phyloP scores from a whole-genome alignment of 2,329 filamentous ascomycete genomes.

The Botrytis fabae region DNA sequence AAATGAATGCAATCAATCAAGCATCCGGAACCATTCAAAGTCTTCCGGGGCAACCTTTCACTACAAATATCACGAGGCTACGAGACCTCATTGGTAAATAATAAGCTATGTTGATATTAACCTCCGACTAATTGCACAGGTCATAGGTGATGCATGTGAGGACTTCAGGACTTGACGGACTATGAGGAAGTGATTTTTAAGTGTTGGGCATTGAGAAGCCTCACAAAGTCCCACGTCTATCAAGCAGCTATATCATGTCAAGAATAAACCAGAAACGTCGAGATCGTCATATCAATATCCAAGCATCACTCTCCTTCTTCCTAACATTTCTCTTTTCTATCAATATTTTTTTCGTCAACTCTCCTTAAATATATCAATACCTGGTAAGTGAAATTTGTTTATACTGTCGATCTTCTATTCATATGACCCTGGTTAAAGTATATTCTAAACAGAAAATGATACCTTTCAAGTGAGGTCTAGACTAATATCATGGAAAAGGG shows the following conservation, averaged over 20 bases:
- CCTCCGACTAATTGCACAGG: neutral
- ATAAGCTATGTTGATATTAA: neutral
- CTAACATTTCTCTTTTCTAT: neutral
- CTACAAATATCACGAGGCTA: neutral
- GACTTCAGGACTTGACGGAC: neutral
- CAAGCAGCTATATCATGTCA: conserved; percentile 5
- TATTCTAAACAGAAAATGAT: neutral
- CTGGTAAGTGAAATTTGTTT: conserved; percentile 6
- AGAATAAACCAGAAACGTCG: neutral
- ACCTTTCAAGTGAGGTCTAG: conserved; percentile 16
- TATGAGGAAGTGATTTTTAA: neutral
- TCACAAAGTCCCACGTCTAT: neutral
- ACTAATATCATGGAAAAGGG: conserved; percentile 20
- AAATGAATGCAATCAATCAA: neutral
- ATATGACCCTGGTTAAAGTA: neutral
- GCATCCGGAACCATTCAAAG: conserved; percentile 9
- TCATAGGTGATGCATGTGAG: neutral
- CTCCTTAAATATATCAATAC: neutral
- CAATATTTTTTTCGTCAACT: neutral
- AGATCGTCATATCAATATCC: conserved; percentile 1
- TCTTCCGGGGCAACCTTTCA: conserved; percentile 4
- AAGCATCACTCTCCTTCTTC: neutral
- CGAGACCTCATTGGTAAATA: conserved; percentile 7
- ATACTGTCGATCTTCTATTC: neutral
- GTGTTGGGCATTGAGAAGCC: conserved; percentile 1